These are phyloP conservation scores for Didymella arachidicola DNA, from an alignment of 2,329 filamentous ascomycete species.

Conservation along the genomic window DNA sequence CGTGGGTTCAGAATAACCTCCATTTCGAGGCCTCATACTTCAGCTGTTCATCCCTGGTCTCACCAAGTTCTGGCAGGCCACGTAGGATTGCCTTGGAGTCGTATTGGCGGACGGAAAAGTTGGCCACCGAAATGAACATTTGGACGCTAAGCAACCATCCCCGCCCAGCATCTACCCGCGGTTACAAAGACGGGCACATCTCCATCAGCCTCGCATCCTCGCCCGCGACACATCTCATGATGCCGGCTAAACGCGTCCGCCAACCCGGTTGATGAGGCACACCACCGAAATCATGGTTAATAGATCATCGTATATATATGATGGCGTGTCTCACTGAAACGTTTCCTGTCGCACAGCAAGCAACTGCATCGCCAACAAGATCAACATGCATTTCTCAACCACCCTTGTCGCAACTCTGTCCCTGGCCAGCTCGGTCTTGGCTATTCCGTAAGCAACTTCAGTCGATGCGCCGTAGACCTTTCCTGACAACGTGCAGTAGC, in stretches of 20 bases:
- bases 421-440: slow-evolving; percentile 32
- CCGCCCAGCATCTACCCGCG: slow-evolving; percentile 17
- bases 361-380: slow-evolving; percentile 1
- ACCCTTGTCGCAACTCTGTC: slow-evolving; percentile 34
- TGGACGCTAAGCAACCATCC: slow-evolving; percentile 10
- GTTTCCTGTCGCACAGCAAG: slow-evolving; percentile 7
- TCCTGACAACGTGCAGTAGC: slow-evolving; percentile 1
- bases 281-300: slow-evolving; percentile 1
- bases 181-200: slow-evolving; percentile 14
- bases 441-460: slow-evolving; percentile 20
- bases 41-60: neutral
- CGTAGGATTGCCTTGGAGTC: neutral
- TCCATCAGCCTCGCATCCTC: slow-evolving; percentile 4
- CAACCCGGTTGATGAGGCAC: slow-evolving; percentile 22
- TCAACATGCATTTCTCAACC: slow-evolving; percentile 39
- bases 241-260: slow-evolving; percentile 24
- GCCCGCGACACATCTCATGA: neutral
- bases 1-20: neutral
- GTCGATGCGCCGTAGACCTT: too few species aligned
- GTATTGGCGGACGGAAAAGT: neutral
- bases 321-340: neutral
- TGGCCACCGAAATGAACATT: neutral
- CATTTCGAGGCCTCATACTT: too few species aligned
- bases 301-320: slow-evolving; percentile 16
- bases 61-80: neutral